phyloP scores from a whole-genome alignment of 2,329 filamentous ascomycete species.

The Sclerotinia sclerotiorum region DNA sequence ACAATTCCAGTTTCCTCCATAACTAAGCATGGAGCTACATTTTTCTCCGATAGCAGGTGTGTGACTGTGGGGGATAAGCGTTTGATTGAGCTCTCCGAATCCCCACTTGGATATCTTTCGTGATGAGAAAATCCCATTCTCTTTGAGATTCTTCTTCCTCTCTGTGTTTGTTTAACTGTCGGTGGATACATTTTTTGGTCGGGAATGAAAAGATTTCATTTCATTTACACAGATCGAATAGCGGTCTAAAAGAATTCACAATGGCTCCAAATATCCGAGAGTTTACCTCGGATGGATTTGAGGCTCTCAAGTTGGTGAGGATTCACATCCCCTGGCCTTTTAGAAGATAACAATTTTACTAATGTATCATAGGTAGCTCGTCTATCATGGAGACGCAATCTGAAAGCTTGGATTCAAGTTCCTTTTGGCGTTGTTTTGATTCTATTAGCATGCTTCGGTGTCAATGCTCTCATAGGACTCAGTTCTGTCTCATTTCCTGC shows the following conservation, averaged over 20 bases:
- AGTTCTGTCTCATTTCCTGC: conserved; percentile 57
- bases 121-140: background rate
- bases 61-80: conserved; percentile 13
- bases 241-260: background rate
- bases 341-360: conserved; percentile 20
- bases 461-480: conserved; percentile 45
- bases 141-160: background rate
- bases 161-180: background rate
- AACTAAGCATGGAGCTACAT: conserved; percentile 3
- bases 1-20: background rate
- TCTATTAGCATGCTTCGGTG: conserved; percentile 45
- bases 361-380: conserved; percentile 33
- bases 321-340: background rate
- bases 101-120: conserved; percentile 8
- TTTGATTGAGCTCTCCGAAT: conserved; percentile 13
- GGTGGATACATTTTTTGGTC: background rate
- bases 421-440: conserved; percentile 46
- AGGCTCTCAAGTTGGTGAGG: conserved; percentile 36
- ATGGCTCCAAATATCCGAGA: conserved; percentile 12
- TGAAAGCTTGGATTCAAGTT: conserved; percentile 52
- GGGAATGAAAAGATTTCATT: background rate
- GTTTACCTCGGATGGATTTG: conserved; percentile 31
- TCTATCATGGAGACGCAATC: conserved; percentile 38
- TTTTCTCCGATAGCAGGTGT: conserved; percentile 12
- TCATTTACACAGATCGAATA: background rate